Conservation (phyloP, 2,329 filamentous ascomycete species). For the Lomentospora prolificans region DNA sequence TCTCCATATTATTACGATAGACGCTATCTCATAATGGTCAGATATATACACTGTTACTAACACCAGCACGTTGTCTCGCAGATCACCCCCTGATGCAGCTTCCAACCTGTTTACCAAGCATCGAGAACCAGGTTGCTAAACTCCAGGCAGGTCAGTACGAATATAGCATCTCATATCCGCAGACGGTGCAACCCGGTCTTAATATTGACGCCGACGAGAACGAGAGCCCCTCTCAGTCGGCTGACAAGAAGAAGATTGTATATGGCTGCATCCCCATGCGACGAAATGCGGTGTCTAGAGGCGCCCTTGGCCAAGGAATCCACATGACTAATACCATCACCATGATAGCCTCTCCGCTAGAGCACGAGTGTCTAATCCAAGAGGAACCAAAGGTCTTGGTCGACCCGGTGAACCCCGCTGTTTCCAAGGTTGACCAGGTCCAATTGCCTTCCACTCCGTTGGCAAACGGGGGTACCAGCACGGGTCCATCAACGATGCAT, state of each 20-base stretch:
- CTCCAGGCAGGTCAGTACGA: slow-evolving; percentile 41
- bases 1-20: not conserved
- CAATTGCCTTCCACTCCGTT: not conserved
- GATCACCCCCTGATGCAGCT: slow-evolving; percentile 8
- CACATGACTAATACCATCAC: slow-evolving; percentile 7
- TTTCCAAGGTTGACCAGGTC: not conserved
- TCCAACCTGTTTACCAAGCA: slow-evolving; percentile 11
- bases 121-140: slow-evolving; percentile 26
- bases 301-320: slow-evolving; percentile 1
- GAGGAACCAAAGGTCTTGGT: slow-evolving; percentile 7
- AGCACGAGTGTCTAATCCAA: not conserved
- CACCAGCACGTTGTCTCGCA: not conserved
- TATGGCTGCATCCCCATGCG: slow-evolving; percentile 7
- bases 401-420: not conserved
- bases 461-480: not conserved
- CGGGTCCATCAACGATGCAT: not conserved
- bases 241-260: not conserved
- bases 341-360: slow-evolving; percentile 6
- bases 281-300: slow-evolving; percentile 6
- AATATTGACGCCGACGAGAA: slow-evolving; percentile 4
- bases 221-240: not conserved
- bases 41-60: too few species aligned
- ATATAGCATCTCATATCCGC: slow-evolving; percentile 18
- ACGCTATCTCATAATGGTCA: too few species aligned
- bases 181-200: slow-evolving; percentile 1